Evolutionary conservation across 805 yeast species (phyloP), one percentile per base, ranked within the genome.

Genomic region (Spathaspora sp.): DNA sequence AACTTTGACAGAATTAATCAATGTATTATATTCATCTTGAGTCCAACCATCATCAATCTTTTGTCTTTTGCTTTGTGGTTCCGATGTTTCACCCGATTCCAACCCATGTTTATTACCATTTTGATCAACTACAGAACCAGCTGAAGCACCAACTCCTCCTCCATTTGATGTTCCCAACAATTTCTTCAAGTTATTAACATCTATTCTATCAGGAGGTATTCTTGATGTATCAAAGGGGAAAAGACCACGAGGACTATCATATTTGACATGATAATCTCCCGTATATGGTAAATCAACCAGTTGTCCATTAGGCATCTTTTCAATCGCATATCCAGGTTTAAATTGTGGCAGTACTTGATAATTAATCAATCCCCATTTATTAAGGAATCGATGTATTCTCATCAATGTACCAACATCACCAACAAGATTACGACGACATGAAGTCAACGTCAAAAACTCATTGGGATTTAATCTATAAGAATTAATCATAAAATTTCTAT

Each of bases 281-380:
- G 90, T 82, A 59, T 77, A 82, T 19, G 91, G 92, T 44, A 89
- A 87, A 9, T 76, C 76, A 23, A 70, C 75, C 62, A 63, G 70
- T 20, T 64, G 61, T 1, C 77, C 78, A 55, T 72, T 71, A 10
- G 76, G 73, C 40, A 72, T 55, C 52, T 72, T 73, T 51, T 84
- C 88, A 16, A 85, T 76, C 2, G 77, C 74, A 48, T 82, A 75
- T 23, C 78, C 78, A 3, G 96, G 94, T 55, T 85, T 80, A 49
- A 84, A 75, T 55, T 82, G 87, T 1, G 92, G 89, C 63, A 86
- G 88, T 1, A 92, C 96, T 67, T 92, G 97, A 66, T 92, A 92
- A 68, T 92, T 92, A 49, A 92, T 89, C 48, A 92, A 74, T 0
- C 97, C 97, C 97, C 97, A 92, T 65, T 87, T 87, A 59, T 83